Evolutionary conservation across 2,329 filamentous ascomycete species (phyloP), one percentile per base, ranked within the genome.

Genomic region (Harringtonia aguacate): DNA sequence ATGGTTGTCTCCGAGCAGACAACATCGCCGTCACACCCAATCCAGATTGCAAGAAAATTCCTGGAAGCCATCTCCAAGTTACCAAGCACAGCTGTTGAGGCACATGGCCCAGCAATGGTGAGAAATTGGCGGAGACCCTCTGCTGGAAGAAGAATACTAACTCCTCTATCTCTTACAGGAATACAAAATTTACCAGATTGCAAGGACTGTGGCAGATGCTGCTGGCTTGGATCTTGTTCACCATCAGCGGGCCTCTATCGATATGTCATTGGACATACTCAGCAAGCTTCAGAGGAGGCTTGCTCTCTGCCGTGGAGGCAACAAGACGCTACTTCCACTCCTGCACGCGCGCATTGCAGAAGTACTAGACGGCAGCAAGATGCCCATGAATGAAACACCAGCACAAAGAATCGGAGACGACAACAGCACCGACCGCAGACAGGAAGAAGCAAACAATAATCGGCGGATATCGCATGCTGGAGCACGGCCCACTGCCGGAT

Each of bases 181-280:
- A 51, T 65, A 65, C 50, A 70, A 70, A 40, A 67, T 67, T 3
- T 69, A 62, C 40, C 66, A 69, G 46, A 69, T 70, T 36, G 67
- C 67, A 1, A 66, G 60, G 12, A 64, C 65, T 0, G 65, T 70
- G 1, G 60, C 62, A 17, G 67, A 70, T 27, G 61, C 61, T 2
- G 54, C 66, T 37, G 53, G 59, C 49, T 8, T 12, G 21, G 43
- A 15, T 13, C 9, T 27, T 14, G 36, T 20, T 15, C 28, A 8
- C 14, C n/a, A n/a, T n/a, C n/a, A n/a, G n/a, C 17, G 20, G 3
- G 17, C n/a, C 13, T 17, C 15, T 6, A 7, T 30, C 28, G 35
- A 57, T 13, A 56, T 56, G 13, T 58, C 64, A 0, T 54, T 55
- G 2, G 59, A 62, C 13, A 59, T 68, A 12, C 55, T 69, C 1